Evolutionary conservation across 352 stramenopile species (phyloP).

Genomic region (Phytophthora sojae): DNA sequence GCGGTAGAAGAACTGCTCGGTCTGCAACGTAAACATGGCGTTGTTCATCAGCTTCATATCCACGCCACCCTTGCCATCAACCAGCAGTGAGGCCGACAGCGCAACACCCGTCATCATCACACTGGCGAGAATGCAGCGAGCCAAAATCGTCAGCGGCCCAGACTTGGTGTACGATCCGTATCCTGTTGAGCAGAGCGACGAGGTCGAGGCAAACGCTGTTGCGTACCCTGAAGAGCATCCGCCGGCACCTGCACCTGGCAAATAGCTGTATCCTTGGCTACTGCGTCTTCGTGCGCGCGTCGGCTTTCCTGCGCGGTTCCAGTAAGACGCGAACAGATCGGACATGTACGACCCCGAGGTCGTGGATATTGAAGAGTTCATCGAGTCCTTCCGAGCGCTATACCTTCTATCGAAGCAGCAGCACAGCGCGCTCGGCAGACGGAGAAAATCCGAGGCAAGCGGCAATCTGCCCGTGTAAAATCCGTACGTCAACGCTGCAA

Average conservation of each 20-base stretch:
- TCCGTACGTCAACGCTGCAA: slow-evolving; percentile 59
- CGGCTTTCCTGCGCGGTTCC: slow-evolving; percentile 36
- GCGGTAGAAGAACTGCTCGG: slow-evolving; percentile 61
- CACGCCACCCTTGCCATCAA: slow-evolving; percentile 52
- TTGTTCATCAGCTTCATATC: slow-evolving; percentile 84
- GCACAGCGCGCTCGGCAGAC: slow-evolving; percentile 42
- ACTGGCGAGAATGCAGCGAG: slow-evolving; percentile 42
- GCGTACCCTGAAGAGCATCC: slow-evolving; percentile 34
- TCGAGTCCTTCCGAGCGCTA: slow-evolving; percentile 60
- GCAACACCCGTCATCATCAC: slow-evolving; percentile 40
- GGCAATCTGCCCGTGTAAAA: slow-evolving; percentile 63
- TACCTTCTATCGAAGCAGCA: slow-evolving; percentile 41
- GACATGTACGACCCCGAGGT: slow-evolving; percentile 35
- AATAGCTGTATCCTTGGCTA: slow-evolving; percentile 22
- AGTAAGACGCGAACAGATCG: slow-evolving; percentile 58
- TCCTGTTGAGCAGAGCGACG: slow-evolving; percentile 28
- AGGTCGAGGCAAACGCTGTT: slow-evolving; percentile 29
- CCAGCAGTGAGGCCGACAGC: slow-evolving; percentile 55
- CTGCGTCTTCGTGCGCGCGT: slow-evolving; percentile 34
- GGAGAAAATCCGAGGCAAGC: slow-evolving; percentile 59
- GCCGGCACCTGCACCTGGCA: slow-evolving; percentile 25
- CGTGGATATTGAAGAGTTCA: slow-evolving; percentile 24
- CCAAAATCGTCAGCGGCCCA: slow-evolving; percentile 34
- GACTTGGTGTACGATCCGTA: slow-evolving; percentile 43
- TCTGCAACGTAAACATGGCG: slow-evolving; percentile 66